phyloP scores from a whole-genome alignment of 371 early-diverging fungal genomes.

The Coemansia sp. region DNA sequence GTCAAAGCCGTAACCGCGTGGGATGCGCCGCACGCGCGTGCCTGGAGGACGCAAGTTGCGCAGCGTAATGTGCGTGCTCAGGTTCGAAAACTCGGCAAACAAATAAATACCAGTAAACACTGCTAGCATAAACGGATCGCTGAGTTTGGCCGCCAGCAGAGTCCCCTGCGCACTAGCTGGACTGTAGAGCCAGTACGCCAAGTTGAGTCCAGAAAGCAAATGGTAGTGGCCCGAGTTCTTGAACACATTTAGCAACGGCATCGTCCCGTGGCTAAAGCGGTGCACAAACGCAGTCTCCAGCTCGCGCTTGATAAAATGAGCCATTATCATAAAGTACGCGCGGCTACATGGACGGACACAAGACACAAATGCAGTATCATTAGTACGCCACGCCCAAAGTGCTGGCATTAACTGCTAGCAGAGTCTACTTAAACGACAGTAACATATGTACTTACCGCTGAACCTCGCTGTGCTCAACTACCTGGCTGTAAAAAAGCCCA shows the following conservation, averaged over 20 bases:
- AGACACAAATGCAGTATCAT: too few relatives aligned
- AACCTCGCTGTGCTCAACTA: constrained; percentile 65
- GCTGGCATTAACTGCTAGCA: too few relatives aligned
- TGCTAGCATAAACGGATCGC: constrained; percentile 28
- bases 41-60: constrained; percentile 93
- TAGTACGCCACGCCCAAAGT: too few relatives aligned
- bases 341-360: constrained; percentile 47
- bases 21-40: constrained; percentile 83
- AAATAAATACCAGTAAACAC: constrained; percentile 47
- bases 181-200: constrained; percentile 84
- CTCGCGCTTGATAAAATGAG: constrained; percentile 93
- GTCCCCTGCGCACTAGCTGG: constrained; percentile 67
- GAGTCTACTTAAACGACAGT: too few relatives aligned
- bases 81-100: constrained; percentile 84
- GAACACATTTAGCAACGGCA: constrained; percentile 90
- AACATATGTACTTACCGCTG: constrained; percentile 54
- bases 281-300: constrained; percentile 92
- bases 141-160: constrained; percentile 52
- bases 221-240: constrained; percentile 96
- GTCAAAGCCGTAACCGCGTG: constrained; percentile 91
- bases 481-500: constrained; percentile 63
- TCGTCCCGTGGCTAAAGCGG: constrained; percentile 90
- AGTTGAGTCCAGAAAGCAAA: constrained; percentile 79
- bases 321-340: constrained; percentile 67
- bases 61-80: constrained; percentile 79